Evolutionary conservation across 176 grass and related monocot species (phyloP).

Genomic region (Dendrocalamus sinicus): DNA sequence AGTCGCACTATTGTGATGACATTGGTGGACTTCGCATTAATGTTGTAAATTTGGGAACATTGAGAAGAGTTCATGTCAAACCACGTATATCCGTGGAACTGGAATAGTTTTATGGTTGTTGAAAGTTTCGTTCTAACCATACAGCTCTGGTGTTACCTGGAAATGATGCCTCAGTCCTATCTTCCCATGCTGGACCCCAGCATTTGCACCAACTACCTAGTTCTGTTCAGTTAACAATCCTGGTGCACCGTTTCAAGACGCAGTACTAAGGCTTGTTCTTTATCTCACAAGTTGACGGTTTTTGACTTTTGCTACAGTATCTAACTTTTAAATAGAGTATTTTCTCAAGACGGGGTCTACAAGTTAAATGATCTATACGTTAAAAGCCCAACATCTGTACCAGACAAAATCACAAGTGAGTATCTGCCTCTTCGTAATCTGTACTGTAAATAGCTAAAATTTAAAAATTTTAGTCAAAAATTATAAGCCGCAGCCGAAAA

Average conservation of each 20-base stretch:
- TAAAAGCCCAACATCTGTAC: no score
- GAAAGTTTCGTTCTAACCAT: no score
- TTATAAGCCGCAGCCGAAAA: no score
- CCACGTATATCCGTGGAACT: neutral
- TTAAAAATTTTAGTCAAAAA: no score
- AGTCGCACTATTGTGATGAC: neutral
- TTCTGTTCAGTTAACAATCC: neutral
- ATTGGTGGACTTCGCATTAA: neutral
- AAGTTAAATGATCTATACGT: no score
- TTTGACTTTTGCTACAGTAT: no score
- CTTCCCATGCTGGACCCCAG: neutral
- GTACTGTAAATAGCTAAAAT: no score
- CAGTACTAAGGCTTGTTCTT: neutral
- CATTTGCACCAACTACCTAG: neutral
- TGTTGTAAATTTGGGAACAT: neutral
- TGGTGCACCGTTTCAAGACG: neutral
- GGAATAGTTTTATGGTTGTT: neutral
- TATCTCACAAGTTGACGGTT: no score
- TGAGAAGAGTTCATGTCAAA: neutral
- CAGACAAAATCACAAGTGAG: no score
- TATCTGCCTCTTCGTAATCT: no score
- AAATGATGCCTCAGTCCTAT: neutral
- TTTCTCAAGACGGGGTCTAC: no score
- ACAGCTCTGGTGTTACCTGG: neutral
- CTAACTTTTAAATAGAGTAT: no score